Conservation (phyloP, 495 filamentous ascomycete genomes). For the Podospora pseudopauciseta region DNA sequence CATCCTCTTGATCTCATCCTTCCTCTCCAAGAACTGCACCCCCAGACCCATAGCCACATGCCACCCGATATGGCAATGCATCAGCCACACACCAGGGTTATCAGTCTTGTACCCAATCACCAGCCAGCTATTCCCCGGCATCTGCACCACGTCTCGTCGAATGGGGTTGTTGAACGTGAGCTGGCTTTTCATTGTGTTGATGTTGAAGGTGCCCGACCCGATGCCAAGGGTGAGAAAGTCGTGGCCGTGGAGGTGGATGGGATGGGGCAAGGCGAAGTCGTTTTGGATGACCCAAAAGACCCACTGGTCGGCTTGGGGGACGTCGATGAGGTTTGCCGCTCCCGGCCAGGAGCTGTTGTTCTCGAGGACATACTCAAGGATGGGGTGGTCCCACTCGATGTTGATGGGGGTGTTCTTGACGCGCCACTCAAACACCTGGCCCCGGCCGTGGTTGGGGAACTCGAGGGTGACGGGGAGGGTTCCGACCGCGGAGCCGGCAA, state of each 20-base stretch:
- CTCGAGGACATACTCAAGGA: conserved; percentile 32
- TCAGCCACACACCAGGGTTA: conserved; percentile 46
- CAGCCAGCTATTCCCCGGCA: conserved; percentile 37
- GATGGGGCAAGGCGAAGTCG: conserved; percentile 36
- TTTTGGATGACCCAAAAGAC: conserved; percentile 39
- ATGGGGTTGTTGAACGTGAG: conserved; percentile 41
- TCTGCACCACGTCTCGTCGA: conserved; percentile 37
- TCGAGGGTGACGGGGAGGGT: conserved; percentile 16
- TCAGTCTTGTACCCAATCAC: conserved; percentile 47
- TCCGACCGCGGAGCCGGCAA: conserved; percentile 14
- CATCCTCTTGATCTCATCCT: conserved; percentile 35
- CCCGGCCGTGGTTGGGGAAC: conserved; percentile 13
- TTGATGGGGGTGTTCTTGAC: conserved; percentile 31
- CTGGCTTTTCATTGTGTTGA: conserved; percentile 16
- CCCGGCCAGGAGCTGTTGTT: conserved; percentile 31
- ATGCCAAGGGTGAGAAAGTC: conserved; percentile 56
- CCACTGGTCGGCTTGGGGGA: conserved; percentile 28
- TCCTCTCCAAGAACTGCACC: conserved; percentile 46
- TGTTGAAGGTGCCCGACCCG: conserved; percentile 36
- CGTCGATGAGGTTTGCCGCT: conserved; percentile 32
- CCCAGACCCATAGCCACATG: conserved; percentile 46
- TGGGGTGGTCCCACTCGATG: conserved; percentile 38
- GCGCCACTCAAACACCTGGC: conserved; percentile 34
- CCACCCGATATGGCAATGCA: conserved; percentile 53
- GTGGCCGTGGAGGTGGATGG: conserved; percentile 58